Conservation (phyloP, 2,329 filamentous ascomycete species). For the Xylaria sp. region DNA sequence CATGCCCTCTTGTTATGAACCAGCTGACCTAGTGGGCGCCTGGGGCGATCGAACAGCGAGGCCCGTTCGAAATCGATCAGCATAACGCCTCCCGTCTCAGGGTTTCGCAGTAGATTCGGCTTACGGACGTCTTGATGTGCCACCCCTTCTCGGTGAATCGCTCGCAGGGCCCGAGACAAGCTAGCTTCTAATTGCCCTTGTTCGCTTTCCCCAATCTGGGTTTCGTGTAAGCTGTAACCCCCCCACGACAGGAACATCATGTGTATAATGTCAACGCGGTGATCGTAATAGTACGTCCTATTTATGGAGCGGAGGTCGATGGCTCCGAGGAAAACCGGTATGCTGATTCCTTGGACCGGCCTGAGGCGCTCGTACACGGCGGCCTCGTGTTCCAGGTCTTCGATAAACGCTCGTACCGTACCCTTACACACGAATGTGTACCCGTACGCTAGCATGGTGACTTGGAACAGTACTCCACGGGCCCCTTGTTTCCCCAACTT, state of each 20-base stretch:
- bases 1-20: conserved; percentile 42
- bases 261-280: conserved; percentile 48
- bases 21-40: conserved; percentile 37
- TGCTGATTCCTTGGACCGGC: conserved; percentile 49
- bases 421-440: conserved; percentile 58
- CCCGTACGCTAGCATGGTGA: conserved; percentile 54
- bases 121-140: conserved; percentile 43
- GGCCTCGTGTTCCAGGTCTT: conserved; percentile 51
- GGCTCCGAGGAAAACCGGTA: conserved; percentile 53
- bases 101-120: conserved; percentile 46
- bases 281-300: conserved; percentile 50
- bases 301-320: conserved; percentile 50
- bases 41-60: conserved; percentile 36
- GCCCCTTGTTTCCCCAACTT: conserved; percentile 48
- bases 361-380: conserved; percentile 50
- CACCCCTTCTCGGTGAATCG: conserved; percentile 45
- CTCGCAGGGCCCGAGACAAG: conserved; percentile 34
- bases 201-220: conserved; percentile 11
- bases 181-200: conserved; percentile 10
- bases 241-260: conserved; percentile 52
- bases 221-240: conserved; percentile 38
- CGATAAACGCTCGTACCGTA: conserved; percentile 48
- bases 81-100: conserved; percentile 42
- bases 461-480: conserved; percentile 54
- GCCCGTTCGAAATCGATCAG: conserved; percentile 50